Conservation (phyloP, 805 yeast genomes). For the Candida orba region DNA sequence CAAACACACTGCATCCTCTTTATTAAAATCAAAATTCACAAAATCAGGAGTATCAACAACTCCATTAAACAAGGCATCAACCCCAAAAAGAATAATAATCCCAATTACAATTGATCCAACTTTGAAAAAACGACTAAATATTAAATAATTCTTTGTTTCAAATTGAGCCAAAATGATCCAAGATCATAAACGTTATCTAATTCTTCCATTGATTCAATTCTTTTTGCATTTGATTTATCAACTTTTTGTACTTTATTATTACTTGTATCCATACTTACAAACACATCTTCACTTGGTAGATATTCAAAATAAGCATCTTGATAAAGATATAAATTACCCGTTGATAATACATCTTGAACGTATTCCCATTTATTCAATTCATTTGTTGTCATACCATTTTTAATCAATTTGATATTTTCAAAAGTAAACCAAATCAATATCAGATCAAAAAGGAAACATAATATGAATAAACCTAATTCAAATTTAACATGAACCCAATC, state of each 20-base stretch:
- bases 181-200: constrained; percentile 18
- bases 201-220: constrained; percentile 10
- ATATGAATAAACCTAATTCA: constrained; percentile 27
- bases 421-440: constrained; percentile 37
- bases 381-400: constrained; percentile 68
- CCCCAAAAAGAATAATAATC: constrained; percentile 4
- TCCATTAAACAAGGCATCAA: not conserved
- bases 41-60: not conserved
- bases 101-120: constrained; percentile 8
- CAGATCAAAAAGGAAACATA: constrained; percentile 37
- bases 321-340: constrained; percentile 28
- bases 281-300: constrained; percentile 14
- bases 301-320: constrained; percentile 14
- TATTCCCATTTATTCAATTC: constrained; percentile 69
- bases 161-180: constrained; percentile 15
- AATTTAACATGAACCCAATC: constrained; percentile 1
- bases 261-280: constrained; percentile 17
- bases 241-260: constrained; percentile 12
- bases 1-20: constrained; percentile 10
- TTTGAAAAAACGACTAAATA: constrained; percentile 14
- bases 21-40: constrained; percentile 9
- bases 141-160: constrained; percentile 10
- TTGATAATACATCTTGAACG: constrained; percentile 43
- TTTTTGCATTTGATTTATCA: not conserved
- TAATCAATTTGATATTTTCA: constrained; percentile 43